Percentiles rank a stretch among this genome's conserved stretches.
Evolutionary conservation across 306 rosid species (phyloP).

Genomic region (Gastrolobium bilobum): DNA sequence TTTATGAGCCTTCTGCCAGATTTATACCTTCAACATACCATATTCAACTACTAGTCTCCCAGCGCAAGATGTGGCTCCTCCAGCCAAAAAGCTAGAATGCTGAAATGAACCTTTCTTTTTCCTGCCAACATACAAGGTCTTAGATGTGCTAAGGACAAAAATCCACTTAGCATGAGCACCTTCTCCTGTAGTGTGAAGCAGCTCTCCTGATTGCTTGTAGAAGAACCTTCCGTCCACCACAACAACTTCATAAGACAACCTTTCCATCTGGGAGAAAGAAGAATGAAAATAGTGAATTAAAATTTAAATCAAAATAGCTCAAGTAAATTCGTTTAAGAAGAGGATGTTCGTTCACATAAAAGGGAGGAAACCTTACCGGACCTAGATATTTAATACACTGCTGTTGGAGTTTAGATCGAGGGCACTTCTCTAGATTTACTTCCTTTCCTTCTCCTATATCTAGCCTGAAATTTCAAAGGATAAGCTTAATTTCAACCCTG

Average conservation of each 20-base stretch:
- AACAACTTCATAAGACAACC: slow-evolving; percentile 68
- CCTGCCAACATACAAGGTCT: slow-evolving; percentile 70
- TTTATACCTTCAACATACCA: slow-evolving; percentile 81
- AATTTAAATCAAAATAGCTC: not conserved
- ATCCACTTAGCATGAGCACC: slow-evolving; percentile 71
- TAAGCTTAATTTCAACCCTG: slow-evolving; percentile 17
- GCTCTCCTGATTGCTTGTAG: slow-evolving; percentile 60
- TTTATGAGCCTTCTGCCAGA: not conserved
- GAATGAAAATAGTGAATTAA: not conserved
- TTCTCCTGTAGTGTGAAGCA: slow-evolving; percentile 67
- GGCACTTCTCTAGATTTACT: slow-evolving; percentile 64
- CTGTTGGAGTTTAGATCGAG: slow-evolving; percentile 75
- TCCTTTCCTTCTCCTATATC: slow-evolving; percentile 95
- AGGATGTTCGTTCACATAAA: slow-evolving; percentile 15
- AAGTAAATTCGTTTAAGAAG: not conserved
- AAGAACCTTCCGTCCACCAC: slow-evolving; percentile 67
- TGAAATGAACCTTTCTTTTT: slow-evolving; percentile 90
- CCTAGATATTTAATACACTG: slow-evolving; percentile 94
- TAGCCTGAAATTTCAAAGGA: slow-evolving; percentile 65
- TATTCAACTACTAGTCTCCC: slow-evolving; percentile 79
- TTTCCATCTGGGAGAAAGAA: slow-evolving; percentile 63
- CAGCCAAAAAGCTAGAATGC: slow-evolving; percentile 96
- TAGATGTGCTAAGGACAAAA: slow-evolving; percentile 89
- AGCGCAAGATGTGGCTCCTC: slow-evolving; percentile 89
- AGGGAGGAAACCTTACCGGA: slow-evolving; percentile 67